Evolutionary conservation across 345 rosid genomes (phyloP), one percentile per base, ranked within the genome.

Genomic region (Cardamine occulta): DNA sequence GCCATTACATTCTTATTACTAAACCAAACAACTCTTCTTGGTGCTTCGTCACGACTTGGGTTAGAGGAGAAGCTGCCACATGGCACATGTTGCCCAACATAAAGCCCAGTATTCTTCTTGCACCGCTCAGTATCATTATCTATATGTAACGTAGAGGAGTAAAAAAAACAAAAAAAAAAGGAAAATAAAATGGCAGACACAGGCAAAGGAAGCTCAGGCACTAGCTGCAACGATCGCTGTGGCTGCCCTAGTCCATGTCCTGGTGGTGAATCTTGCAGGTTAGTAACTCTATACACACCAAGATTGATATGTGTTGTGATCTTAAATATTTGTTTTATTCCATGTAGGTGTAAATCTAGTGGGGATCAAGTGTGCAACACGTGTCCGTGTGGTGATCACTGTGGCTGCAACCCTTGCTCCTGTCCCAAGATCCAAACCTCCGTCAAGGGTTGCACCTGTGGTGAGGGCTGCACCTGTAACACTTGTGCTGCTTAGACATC

Each of bases 371-470:
- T 7, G 11, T 89, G 78, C 82, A 82, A n/a, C 68, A 40, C 18
- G 57, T 84, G 87, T 82, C 63, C 83, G 19, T 87, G 89, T 42
- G 87, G 92, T 17, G 90, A 84, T 63, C 87, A 86, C 51, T 84
- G 97, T 48, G 71, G 80, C 37, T 86, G 93, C 80, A 89, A 84
- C 68, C 95, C 95, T 2, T 86, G 93, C 80, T 73, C 76, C 56
- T 88, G 93, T 74, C 15, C 74, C 29, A 67, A 31, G 80, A 63
- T 39, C 9, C 73, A 58, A 44, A 74, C 67, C 29, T 60, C 67
- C 15, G 45, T 68, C 18, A 68, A 75, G 28, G 55, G 56, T 14
- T 75, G 79, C 48, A 39, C 68, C 35, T 75, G 79, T 68, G 79
- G 79, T 52, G 79, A 75, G 34, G 79, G 74, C 13, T 75, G 79